phyloP scores from a whole-genome alignment of 768 basidiomycete genomes.

The Pulveroboletus ravenelii region DNA sequence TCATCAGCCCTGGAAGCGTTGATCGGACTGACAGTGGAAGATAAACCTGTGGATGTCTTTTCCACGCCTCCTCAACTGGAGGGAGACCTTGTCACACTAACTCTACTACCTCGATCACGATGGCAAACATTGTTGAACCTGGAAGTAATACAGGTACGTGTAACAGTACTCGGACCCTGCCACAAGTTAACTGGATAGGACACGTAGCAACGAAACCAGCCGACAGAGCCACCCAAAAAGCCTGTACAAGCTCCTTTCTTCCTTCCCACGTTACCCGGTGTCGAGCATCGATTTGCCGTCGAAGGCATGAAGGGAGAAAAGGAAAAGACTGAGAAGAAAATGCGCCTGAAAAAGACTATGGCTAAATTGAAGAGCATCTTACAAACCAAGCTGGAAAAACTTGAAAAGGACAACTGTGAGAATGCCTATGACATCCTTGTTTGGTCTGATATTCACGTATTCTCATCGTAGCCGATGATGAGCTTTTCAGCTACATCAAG shows the following conservation, averaged over 20 bases:
- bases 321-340: slow-evolving; percentile 37
- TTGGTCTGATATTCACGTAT: slow-evolving; percentile 3
- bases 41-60: slow-evolving; percentile 63
- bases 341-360: slow-evolving; percentile 50
- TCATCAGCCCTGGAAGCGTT: slow-evolving; percentile 65
- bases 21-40: slow-evolving; percentile 55
- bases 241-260: slow-evolving; percentile 98
- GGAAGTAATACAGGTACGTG: slow-evolving; percentile 81
- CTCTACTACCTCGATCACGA: slow-evolving; percentile 82
- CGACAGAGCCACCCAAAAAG: slow-evolving; percentile 91
- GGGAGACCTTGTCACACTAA: slow-evolving; percentile 89
- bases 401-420: slow-evolving; percentile 71
- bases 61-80: slow-evolving; percentile 85
- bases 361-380: slow-evolving; percentile 64
- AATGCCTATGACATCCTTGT: slow-evolving; percentile 10
- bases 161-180: not conserved
- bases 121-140: slow-evolving; percentile 98
- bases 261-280: slow-evolving; percentile 85
- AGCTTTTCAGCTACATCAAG: slow-evolving; percentile 81
- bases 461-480: slow-evolving; percentile 51
- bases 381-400: slow-evolving; percentile 53
- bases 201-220: slow-evolving; percentile 86
- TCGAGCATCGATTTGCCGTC: slow-evolving; percentile 77
- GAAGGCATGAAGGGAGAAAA: slow-evolving; percentile 36
- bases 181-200: not conserved